Evolutionary conservation across 345 rosid genomes (phyloP).

Genomic region (Eucalyptus regnans): DNA sequence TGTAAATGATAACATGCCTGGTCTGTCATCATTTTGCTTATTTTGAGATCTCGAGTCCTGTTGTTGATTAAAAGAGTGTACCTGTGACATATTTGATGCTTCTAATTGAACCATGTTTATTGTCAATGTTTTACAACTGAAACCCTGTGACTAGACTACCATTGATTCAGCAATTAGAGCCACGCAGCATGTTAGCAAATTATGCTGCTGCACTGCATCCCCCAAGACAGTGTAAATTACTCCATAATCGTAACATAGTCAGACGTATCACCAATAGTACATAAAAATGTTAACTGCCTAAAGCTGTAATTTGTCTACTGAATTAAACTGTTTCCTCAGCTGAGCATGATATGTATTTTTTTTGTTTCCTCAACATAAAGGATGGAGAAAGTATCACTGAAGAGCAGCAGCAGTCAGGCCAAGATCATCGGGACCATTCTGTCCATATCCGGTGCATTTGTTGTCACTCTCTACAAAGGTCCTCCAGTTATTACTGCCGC

Average conservation of each 20-base stretch:
- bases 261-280: no score
- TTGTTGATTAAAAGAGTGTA: not conserved
- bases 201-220: not conserved
- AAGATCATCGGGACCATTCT: slow-evolving; percentile 71
- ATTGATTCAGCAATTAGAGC: not conserved
- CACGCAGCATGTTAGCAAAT: not conserved
- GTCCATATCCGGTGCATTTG: slow-evolving; percentile 66
- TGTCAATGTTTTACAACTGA: not conserved
- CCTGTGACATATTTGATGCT: not conserved
- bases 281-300: not conserved
- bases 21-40: not conserved
- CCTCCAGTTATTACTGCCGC: slow-evolving; percentile 27
- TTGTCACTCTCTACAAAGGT: slow-evolving; percentile 65
- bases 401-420: slow-evolving; percentile 57
- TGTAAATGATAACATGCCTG: slow-evolving; percentile 30
- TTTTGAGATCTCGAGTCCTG: not conserved
- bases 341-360: not conserved
- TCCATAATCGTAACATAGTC: not conserved
- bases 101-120: not conserved
- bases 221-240: no score
- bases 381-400: slow-evolving; percentile 60
- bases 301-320: not conserved
- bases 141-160: no score
- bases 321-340: not conserved
- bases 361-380: slow-evolving; percentile 7